Evolutionary conservation across 2,329 filamentous ascomycete species (phyloP).

Genomic region (Dothistroma septosporum): DNA sequence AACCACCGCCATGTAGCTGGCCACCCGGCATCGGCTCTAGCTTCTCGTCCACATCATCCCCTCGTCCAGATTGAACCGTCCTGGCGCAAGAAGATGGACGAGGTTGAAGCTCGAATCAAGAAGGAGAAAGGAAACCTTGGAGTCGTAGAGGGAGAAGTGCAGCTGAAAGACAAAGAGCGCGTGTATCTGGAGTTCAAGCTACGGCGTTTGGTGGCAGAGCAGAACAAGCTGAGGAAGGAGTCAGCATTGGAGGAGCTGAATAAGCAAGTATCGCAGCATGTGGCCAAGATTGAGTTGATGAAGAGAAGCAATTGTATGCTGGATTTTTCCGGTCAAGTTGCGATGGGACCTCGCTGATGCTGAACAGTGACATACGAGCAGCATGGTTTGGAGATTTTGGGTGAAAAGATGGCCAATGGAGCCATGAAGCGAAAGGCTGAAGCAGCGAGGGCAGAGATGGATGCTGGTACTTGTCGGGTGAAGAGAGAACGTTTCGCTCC

Average conservation of each 20-base stretch:
- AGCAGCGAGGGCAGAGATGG: not conserved
- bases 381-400: not conserved
- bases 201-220: not conserved
- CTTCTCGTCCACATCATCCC: not conserved
- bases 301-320: not conserved
- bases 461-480: not conserved
- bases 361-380: not conserved
- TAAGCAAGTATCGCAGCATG: not conserved
- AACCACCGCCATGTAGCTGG: not conserved
- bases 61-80: not conserved
- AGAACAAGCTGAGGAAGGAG: not conserved
- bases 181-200: not conserved
- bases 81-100: not conserved
- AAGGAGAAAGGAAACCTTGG: not conserved
- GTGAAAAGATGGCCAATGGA: not conserved
- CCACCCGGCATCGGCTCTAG: not conserved
- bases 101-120: not conserved
- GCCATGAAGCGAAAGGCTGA: not conserved
- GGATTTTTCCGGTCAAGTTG: too few relatives aligned
- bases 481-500: not conserved
- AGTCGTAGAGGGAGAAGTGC: not conserved
- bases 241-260: not conserved
- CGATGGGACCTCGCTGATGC: not conserved
- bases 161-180: not conserved
- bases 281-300: not conserved